phyloP scores from a whole-genome alignment of 495 filamentous ascomycete species.

The Delitschia confertaspora region DNA sequence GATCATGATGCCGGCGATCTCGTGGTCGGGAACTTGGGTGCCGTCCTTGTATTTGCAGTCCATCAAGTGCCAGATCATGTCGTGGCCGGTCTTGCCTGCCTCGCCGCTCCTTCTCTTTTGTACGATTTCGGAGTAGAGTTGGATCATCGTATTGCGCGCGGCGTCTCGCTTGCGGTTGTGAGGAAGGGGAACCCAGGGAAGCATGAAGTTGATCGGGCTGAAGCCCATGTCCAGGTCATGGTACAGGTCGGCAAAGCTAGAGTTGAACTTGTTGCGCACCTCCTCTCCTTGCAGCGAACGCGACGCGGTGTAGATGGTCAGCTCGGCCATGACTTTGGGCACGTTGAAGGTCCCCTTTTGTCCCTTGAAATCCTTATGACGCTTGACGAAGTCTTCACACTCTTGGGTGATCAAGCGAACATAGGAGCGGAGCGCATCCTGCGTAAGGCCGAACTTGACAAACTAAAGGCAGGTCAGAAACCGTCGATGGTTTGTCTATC shows the following conservation, averaged over 20 bases:
- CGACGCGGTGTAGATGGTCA: conserved; percentile 60
- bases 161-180: conserved; percentile 53
- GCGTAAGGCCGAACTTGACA: conserved; percentile 56
- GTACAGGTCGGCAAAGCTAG: conserved; percentile 54
- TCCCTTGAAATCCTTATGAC: conserved; percentile 40
- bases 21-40: conserved; percentile 49
- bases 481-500: background rate
- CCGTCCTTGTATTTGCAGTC: conserved; percentile 55
- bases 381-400: conserved; percentile 44
- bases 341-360: conserved; percentile 46
- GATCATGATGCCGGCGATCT: conserved; percentile 62
- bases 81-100: conserved; percentile 46
- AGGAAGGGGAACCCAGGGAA: conserved; percentile 54
- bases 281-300: conserved; percentile 57
- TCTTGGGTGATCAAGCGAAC: conserved; percentile 49
- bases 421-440: conserved; percentile 54
- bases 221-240: conserved; percentile 61
- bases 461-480: conserved; percentile 39
- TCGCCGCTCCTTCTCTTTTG: conserved; percentile 42
- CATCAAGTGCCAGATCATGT: conserved; percentile 66
- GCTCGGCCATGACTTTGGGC: conserved; percentile 47
- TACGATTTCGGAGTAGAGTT: conserved; percentile 54
- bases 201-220: conserved; percentile 57
- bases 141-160: conserved; percentile 49
- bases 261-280: conserved; percentile 53